Percentiles rank a stretch among this genome's conserved stretches.
Conservation (phyloP, 441 rosid genomes). For the Aleurites moluccanus region DNA sequence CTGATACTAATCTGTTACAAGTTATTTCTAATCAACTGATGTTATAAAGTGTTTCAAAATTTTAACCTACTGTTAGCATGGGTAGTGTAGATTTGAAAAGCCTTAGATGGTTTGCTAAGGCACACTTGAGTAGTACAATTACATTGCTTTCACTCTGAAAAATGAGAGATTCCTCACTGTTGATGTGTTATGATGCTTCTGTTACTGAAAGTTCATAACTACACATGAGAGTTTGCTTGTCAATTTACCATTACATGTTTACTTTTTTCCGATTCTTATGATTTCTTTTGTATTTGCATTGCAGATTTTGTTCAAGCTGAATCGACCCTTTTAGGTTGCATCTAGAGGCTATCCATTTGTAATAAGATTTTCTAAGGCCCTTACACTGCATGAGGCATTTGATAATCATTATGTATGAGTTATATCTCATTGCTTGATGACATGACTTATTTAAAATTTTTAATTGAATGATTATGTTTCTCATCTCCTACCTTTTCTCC, state of each 20-base stretch:
- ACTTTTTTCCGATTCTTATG: not conserved
- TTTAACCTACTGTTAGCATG: not conserved
- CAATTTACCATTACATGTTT: not conserved
- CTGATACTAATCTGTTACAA: not conserved
- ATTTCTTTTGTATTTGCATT: constrained; percentile 2
- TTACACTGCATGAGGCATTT: constrained; percentile 78
- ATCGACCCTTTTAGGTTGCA: constrained; percentile 96
- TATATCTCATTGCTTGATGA: not conserved
- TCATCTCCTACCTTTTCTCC: constrained; percentile 19
- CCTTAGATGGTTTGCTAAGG: not conserved
- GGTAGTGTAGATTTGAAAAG: constrained; percentile 3
- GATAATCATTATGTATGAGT: constrained; percentile 17
- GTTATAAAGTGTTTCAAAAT: not conserved
- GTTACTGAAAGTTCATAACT: not conserved
- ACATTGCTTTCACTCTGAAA: not conserved
- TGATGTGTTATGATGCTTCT: not conserved
- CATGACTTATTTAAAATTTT: constrained; percentile 7
- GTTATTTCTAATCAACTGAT: not conserved
- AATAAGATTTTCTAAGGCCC: constrained; percentile 76
- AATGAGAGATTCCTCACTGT: not conserved
- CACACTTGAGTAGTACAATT: constrained; percentile 1
- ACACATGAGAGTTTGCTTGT: not conserved
- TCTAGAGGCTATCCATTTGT: constrained; percentile 89
- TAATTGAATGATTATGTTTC: constrained; percentile 23
- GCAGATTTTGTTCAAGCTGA: constrained; percentile 91